Evolutionary conservation across 257 asterid species (phyloP), one percentile per base, ranked within the genome.

Genomic region (Rauvolfia tetraphylla): DNA sequence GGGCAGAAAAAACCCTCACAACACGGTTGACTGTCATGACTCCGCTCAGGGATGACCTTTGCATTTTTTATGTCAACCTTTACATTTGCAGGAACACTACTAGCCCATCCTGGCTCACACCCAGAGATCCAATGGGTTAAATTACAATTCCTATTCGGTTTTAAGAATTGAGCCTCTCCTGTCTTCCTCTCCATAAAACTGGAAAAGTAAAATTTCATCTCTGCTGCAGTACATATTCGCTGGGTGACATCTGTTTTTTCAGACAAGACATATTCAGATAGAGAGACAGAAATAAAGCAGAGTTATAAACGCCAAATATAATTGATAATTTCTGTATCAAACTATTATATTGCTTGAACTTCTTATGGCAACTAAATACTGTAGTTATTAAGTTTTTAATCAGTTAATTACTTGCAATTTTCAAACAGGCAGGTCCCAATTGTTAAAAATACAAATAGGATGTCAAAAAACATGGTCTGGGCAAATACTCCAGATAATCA

Each of bases 71-170:
- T 87, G 88, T 95, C 96, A 49, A 88, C 91, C 80, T 89, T 93
- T 81, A 72, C 68, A 79, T 80, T 76, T 70, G 79, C 39, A 78
- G 87, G 84, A 76, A 87, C 87, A 63, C 91, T 82, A 84, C 96
- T 81, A 68, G 96, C 88, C 99, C 99, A 95, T 61, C 99, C 99
- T n/a, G 99, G 99, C 89, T 95, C 99, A 88, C 99, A 95, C 68
- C 99, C 97, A 17, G 92, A 70, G 78, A 84, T 85, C 99, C 98
- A 95, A 13, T 93, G 85, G 68, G 89, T 86, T 82, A 91, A 83
- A 82, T 95, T 95, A 84, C 99, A 95, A 84, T 95, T 95, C 76
- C 79, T 82, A 84, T 93, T 95, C 78, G 96, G 99, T 79, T 84
- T 90, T 75, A 95, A 85, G 87, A 85, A 58, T 58, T 88, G 92